Base-by-base conservation (phyloP, 805 yeast species). In the Candida coquimbonensis region DNA sequence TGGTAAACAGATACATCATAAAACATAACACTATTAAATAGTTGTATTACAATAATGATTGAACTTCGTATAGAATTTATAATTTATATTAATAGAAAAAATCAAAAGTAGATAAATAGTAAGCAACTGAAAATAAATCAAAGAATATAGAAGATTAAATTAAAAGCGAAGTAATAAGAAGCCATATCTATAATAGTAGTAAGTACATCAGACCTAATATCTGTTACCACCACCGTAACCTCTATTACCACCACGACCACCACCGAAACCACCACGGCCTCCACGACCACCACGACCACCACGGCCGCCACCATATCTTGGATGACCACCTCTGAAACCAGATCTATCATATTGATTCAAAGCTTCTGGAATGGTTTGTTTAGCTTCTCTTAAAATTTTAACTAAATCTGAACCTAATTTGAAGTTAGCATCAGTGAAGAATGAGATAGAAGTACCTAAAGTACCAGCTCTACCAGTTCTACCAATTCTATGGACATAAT, bases 401-500 rank as follows among this genome's bases (percentile, higher is more conserved):
- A 91, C 78, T 63, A 93, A 77, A 61, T 88, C 93, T 60, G 87
- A 85, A 57, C 98, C 97, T 69, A 89, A 78, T 71, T 84, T 80
- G 58, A 87, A 73, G 75, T 89, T 87, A 54, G 75, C 90, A 53
- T 80, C 85, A 49, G 97, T 88, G 78, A 93, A 93, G 67, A 91
- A 80, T 9, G 98, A 87, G 55, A 89, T 80, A 46, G 99, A 97
- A 51, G 93, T 90, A 78, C 99, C 99, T 52, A 77, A 75, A 52
- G 89, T 82, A 67, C 98, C 98, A 56, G 97, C 99, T 80, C 99
- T 88, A 67, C 99, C 99, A 54, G 99, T 58, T 55, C 62, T 90
- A 69, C 99, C 99, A 64, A 91, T 93, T 74, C 99, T 82, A 69
- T 91, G 99, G 53, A 91, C 97, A 67, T 91, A 91, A 73, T 93